Evolutionary conservation across 805 yeast species (phyloP).

Genomic region (Kluyveromyces wickerhamii): DNA sequence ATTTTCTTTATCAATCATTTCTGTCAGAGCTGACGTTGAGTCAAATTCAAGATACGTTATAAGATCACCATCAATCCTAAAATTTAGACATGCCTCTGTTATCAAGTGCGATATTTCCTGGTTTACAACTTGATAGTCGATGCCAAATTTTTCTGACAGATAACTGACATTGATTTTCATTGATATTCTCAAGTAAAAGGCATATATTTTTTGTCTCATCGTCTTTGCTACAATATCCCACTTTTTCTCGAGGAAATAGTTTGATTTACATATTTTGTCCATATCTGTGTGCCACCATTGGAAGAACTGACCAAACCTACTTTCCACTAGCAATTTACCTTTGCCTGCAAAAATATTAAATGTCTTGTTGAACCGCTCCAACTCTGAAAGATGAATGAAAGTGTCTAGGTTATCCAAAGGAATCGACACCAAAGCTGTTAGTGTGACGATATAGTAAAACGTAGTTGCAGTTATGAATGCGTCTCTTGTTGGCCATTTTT

Average conservation of each 20-base stretch:
- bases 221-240: constrained; percentile 16
- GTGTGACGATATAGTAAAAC: constrained; percentile 8
- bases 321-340: constrained; percentile 15
- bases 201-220: constrained; percentile 23
- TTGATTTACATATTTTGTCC: constrained; percentile 10
- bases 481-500: background rate
- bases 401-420: constrained; percentile 24
- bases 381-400: constrained; percentile 17
- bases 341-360: constrained; percentile 13
- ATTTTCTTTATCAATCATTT: background rate
- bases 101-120: constrained; percentile 17
- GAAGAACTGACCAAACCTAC: constrained; percentile 20
- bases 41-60: constrained; percentile 9
- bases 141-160: constrained; percentile 18
- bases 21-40: background rate
- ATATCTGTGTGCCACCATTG: constrained; percentile 19
- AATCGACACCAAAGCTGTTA: constrained; percentile 19
- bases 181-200: constrained; percentile 24
- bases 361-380: constrained; percentile 10
- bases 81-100: constrained; percentile 15
- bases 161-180: constrained; percentile 17
- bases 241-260: constrained; percentile 14
- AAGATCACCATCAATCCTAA: constrained; percentile 15
- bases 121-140: constrained; percentile 12
- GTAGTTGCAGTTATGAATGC: background rate